These are phyloP conservation scores for Alternaria triticina DNA, from an alignment of 2,329 filamentous ascomycete genomes.

Conservation along the genomic window DNA sequence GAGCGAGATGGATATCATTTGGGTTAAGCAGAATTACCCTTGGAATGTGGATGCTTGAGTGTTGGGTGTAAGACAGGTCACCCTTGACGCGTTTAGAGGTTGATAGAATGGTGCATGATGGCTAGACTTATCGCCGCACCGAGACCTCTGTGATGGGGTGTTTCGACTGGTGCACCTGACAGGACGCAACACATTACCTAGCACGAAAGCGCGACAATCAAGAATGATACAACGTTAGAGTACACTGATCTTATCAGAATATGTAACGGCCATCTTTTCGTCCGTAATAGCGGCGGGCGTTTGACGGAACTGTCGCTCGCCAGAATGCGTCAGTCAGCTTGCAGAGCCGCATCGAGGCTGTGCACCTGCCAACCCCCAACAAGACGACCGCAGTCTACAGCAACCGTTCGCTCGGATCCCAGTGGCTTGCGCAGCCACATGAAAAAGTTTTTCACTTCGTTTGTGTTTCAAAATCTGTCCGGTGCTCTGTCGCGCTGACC, in stretches of 20 bases:
- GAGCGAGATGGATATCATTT: background rate
- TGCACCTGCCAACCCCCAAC: background rate
- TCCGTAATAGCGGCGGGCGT: no score
- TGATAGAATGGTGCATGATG: background rate
- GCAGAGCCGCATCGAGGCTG: background rate
- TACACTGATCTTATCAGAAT: background rate
- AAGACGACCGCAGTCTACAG: background rate
- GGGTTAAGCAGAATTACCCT: background rate
- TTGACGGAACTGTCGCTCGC: no score
- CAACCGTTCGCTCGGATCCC: background rate
- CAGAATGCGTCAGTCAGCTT: background rate
- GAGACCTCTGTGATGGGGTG: background rate
- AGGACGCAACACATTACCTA: background rate
- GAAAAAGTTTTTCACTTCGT: background rate
- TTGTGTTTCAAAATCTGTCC: background rate
- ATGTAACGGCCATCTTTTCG: background rate
- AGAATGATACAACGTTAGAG: background rate
- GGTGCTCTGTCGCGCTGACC: background rate
- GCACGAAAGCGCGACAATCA: background rate
- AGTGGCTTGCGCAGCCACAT: background rate
- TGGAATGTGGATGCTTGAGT: background rate
- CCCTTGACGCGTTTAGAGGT: background rate
- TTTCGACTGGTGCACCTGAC: background rate
- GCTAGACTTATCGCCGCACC: background rate
- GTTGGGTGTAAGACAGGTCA: fast-evolving